Evolutionary conservation across 306 rosid species (phyloP).

Genomic region (Canavalia ensiformis): DNA sequence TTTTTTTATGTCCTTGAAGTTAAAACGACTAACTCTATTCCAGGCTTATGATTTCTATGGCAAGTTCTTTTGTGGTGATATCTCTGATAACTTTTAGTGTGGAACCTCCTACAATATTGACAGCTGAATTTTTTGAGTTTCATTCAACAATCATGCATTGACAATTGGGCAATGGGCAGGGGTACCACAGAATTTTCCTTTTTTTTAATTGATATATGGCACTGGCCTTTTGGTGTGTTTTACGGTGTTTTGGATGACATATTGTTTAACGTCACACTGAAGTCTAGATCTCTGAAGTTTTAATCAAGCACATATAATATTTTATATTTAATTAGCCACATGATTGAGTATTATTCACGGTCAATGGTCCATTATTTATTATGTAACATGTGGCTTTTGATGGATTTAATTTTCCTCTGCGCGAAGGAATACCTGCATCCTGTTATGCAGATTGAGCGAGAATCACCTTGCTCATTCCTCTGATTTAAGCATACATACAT

Average conservation of each 20-base stretch:
- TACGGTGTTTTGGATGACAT: slow-evolving; percentile 25
- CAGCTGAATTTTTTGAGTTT: slow-evolving; percentile 29
- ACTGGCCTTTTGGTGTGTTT: slow-evolving; percentile 15
- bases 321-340: background rate
- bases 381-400: background rate
- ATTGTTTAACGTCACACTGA: background rate
- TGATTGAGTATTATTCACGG: background rate
- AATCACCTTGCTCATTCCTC: slow-evolving; percentile 10
- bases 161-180: background rate
- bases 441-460: slow-evolving; percentile 8
- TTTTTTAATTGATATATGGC: background rate
- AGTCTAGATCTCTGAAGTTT: background rate
- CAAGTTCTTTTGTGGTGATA: slow-evolving; percentile 17
- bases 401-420: slow-evolving; percentile 13
- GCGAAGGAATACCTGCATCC: slow-evolving; percentile 22
- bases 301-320: background rate
- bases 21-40: slow-evolving; percentile 21
- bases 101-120: background rate
- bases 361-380: slow-evolving; percentile 6
- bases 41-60: slow-evolving; percentile 23
- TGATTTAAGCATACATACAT: slow-evolving; percentile 32
- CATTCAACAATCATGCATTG: slow-evolving; percentile 28
- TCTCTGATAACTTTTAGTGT: slow-evolving; percentile 15
- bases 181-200: slow-evolving; percentile 25
- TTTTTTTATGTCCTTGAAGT: background rate